phyloP scores from a whole-genome alignment of 129 eudicot species.

The Kitagawia praeruptora region DNA sequence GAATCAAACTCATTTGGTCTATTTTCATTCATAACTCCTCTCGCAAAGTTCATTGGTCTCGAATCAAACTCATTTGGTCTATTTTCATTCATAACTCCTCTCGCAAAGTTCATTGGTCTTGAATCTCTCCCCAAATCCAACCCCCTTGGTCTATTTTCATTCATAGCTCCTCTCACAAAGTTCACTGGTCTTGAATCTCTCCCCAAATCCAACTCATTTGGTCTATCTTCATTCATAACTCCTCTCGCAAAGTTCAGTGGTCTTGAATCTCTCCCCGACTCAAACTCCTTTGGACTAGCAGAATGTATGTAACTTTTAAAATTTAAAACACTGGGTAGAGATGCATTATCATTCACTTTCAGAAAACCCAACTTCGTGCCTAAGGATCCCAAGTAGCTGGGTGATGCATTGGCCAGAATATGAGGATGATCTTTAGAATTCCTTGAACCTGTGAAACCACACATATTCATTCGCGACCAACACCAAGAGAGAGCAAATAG shows the following conservation, averaged over 20 bases:
- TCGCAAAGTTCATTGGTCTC: constrained; percentile 19
- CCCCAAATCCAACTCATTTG: background rate
- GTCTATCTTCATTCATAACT: background rate
- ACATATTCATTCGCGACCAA: background rate
- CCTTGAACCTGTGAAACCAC: background rate
- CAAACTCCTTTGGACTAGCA: constrained; percentile 8
- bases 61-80: background rate
- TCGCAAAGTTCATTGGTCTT: constrained; percentile 19
- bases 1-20: constrained; percentile 7
- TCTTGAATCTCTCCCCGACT: background rate
- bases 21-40: constrained; percentile 14
- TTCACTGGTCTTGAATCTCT: background rate
- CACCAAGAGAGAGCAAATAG: background rate
- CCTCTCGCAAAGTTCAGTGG: background rate
- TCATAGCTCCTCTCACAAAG: constrained; percentile 20
- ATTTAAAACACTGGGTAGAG: constrained; percentile 7
- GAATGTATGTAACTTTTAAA: constrained; percentile 13
- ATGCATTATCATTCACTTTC: constrained; percentile 4
- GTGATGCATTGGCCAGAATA: constrained; percentile 1
- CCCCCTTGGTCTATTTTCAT: constrained; percentile 18
- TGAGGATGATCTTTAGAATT: background rate
- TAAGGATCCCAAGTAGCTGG: constrained; percentile 1
- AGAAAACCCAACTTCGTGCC: constrained; percentile 2
- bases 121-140: background rate
- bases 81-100: constrained; percentile 17